A percentile compares a stretch with the other conserved stretches of the same genome.
Conservation (phyloP, 768 basidiomycete species). For the Sarcodon aspratus region DNA sequence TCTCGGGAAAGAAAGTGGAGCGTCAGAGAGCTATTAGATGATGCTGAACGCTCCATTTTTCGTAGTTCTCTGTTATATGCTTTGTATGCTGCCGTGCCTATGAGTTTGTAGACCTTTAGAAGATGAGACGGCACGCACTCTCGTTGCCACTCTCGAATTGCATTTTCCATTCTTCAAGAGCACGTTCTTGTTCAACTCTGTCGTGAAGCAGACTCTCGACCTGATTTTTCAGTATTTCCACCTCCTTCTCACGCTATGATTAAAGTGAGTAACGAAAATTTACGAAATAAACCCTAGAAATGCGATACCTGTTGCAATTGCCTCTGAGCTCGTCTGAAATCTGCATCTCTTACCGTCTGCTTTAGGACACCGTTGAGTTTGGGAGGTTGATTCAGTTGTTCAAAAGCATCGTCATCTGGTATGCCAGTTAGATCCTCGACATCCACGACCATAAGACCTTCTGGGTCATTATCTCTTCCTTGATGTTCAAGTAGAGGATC, state of each 20-base stretch:
- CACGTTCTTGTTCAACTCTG: conserved; percentile 58
- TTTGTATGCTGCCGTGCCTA: conserved; percentile 1
- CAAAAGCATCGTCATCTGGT: too few species aligned
- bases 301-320: too few species aligned
- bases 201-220: conserved; percentile 48
- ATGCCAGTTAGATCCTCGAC: too few species aligned
- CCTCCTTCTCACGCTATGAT: neutral
- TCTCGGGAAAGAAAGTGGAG: conserved; percentile 66
- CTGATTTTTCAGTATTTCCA: conserved; percentile 29
- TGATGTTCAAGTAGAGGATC: too few species aligned
- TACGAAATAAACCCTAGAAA: conserved; percentile 4
- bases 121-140: conserved; percentile 25
- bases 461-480: too few species aligned
- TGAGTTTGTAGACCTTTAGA: neutral
- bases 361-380: too few species aligned
- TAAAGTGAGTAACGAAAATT: neutral
- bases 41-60: conserved; percentile 36
- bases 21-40: conserved; percentile 34
- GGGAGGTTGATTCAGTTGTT: too few species aligned
- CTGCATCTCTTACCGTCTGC: too few species aligned
- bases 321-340: too few species aligned
- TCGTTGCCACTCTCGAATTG: conserved; percentile 41
- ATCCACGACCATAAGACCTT: too few species aligned
- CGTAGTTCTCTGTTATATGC: conserved; percentile 32
- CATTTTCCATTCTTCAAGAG: conserved; percentile 32